Evolutionary conservation across 306 rosid species (phyloP).

Genomic region (Hylodesmum podocarpum): DNA sequence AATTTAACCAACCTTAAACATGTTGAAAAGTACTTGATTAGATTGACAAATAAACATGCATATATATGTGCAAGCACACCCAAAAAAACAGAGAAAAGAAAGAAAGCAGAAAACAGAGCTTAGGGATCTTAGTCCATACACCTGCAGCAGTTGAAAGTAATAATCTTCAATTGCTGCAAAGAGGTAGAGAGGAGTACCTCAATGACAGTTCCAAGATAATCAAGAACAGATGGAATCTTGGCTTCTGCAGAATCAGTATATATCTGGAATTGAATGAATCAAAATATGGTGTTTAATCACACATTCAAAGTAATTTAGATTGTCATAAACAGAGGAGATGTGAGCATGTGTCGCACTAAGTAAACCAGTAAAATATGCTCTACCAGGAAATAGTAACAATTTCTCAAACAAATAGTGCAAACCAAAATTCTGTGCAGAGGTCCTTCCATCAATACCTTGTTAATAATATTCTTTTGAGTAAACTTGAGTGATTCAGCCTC

Average conservation of each 20-base stretch:
- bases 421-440: constrained; percentile 1
- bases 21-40: not conserved
- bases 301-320: constrained; percentile 12
- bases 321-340: not conserved
- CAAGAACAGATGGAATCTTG: constrained; percentile 91
- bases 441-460: constrained; percentile 58
- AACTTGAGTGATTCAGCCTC: constrained; percentile 81
- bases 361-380: not conserved
- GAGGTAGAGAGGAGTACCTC: constrained; percentile 56
- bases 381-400: not conserved
- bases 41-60: not conserved
- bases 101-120: constrained; percentile 24
- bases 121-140: not conserved
- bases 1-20: not conserved
- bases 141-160: constrained; percentile 22
- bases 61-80: not conserved
- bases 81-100: not conserved
- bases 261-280: constrained; percentile 55
- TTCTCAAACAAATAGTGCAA: constrained; percentile 9
- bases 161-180: constrained; percentile 12
- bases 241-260: constrained; percentile 94
- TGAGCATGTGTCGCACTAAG: constrained; percentile 17
- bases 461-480: constrained; percentile 70
- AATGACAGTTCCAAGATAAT: constrained; percentile 83
- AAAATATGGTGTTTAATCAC: constrained; percentile 6